Percentiles rank a stretch among this genome's conserved stretches.
phyloP scores from a whole-genome alignment of 768 basidiomycete species.

The Suillus placidus region DNA sequence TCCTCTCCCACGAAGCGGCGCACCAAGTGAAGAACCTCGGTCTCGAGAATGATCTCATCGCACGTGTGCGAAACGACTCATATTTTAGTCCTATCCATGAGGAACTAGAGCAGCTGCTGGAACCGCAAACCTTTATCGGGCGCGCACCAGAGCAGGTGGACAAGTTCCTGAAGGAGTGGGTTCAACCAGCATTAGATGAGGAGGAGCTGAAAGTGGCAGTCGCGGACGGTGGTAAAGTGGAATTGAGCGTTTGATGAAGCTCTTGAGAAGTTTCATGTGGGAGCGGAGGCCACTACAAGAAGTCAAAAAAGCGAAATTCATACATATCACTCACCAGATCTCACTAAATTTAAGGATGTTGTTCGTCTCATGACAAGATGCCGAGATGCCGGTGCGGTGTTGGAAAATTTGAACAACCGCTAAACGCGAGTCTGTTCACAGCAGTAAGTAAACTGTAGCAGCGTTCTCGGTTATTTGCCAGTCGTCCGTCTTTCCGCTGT shows the following conservation, averaged over 20 bases:
- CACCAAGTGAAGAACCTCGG: constrained; percentile 95
- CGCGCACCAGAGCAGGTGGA: constrained; percentile 96
- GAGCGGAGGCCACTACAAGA: not conserved
- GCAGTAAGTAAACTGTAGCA: not conserved
- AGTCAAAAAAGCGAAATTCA: constrained; percentile 3
- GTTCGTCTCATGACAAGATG: not conserved
- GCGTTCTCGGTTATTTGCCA: not conserved
- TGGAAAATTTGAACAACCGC: constrained; percentile 25
- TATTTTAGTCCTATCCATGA: constrained; percentile 90
- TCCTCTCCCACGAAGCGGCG: constrained; percentile 93
- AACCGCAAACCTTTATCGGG: constrained; percentile 89
- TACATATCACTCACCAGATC: not conserved
- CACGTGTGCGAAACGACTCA: constrained; percentile 74
- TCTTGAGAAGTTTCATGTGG: constrained; percentile 6
- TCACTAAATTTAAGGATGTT: constrained; percentile 1
- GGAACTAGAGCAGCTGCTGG: constrained; percentile 76
- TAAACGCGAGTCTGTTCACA: not conserved
- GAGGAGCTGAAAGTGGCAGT: constrained; percentile 58
- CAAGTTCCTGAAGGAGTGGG: constrained; percentile 84
- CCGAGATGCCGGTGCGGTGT: constrained; percentile 19
- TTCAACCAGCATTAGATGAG: constrained; percentile 75
- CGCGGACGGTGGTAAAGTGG: constrained; percentile 55
- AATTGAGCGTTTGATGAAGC: constrained; percentile 56
- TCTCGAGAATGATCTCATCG: constrained; percentile 93
- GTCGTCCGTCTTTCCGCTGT: not conserved